A percentile compares a stretch with the other conserved stretches of the same genome.
Evolutionary conservation across 1,284 basidiomycete species (phyloP).

Genomic region (Moniliophthora roreri): DNA sequence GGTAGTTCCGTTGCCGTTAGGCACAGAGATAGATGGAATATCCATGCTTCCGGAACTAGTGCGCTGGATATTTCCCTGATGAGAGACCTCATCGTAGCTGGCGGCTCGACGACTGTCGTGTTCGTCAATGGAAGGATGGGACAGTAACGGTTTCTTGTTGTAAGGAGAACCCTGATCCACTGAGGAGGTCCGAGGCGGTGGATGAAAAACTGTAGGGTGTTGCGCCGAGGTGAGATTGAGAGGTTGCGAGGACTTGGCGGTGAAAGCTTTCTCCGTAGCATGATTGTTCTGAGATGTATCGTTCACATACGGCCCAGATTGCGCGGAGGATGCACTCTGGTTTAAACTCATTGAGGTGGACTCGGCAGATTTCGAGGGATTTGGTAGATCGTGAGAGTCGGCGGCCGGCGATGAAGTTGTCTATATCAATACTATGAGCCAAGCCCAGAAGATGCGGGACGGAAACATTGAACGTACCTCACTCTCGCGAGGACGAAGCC

Average conservation of each 20-base stretch:
- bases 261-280: too few relatives aligned
- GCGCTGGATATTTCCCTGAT: conserved; percentile 38
- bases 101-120: conserved; percentile 41
- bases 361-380: conserved; percentile 6
- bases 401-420: background rate
- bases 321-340: conserved; percentile 28
- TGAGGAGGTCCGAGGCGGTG: conserved; percentile 20
- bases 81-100: conserved; percentile 60
- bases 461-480: conserved; percentile 30
- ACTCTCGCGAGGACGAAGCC: conserved; percentile 36
- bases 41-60: background rate
- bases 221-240: background rate
- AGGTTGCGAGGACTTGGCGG: too few relatives aligned
- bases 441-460: background rate
- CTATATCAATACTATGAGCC: background rate
- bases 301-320: conserved; percentile 29
- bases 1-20: conserved; percentile 1
- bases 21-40: conserved; percentile 6
- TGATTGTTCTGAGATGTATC: conserved; percentile 29
- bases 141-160: conserved; percentile 23
- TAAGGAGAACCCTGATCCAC: conserved; percentile 21
- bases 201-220: conserved; percentile 12
- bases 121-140: conserved; percentile 8
- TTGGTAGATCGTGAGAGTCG: conserved; percentile 3
- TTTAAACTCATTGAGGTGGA: conserved; percentile 14